Base-by-base conservation (phyloP, 2,329 filamentous ascomycete genomes). In the Penicillium sp. region DNA sequence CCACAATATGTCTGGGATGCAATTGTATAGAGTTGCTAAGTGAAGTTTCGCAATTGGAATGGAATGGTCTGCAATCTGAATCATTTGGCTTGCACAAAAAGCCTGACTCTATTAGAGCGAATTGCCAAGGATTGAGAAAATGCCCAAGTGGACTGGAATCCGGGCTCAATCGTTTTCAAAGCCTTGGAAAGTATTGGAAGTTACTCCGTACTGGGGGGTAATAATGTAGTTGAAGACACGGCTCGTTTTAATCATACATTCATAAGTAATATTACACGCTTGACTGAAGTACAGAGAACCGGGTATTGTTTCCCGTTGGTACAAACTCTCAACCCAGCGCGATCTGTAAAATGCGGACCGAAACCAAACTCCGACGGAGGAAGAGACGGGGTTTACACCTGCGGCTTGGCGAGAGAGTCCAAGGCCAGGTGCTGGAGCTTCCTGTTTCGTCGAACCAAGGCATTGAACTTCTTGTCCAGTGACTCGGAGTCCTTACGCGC, bases 401-500 rank as follows among this genome's bases (percentile, higher is more conserved):
- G 44, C 29, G 44, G n/a, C 4, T 43, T 51, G 41, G 50, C 48
- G 53, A 51, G 71, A 60, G 56, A 66, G 7, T 65, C 56, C 27
- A 77, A 50, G 7, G 74, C 74, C 57, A 76, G 73, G 50, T 75
- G 73, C 45, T 72, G 71, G 27, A 76, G 62, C 56, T 76, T 76
- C 61, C 71, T 75, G 62, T 76, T 77, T 10, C 74, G 67, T 43
- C 75, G 75, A 36, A 76, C 68, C 22, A 76, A 58, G 10, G 69
- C 73, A 22, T 59, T 60, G 27, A 76, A 65, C 56, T 76, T 75
- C 63, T 78, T 79, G 57, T 79, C 76, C 34, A 76, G 65, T 4
- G 66, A 54, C 50, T 79, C 80, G 63, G 92, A 86, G 55, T 93
- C 87, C 61, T 81, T 81, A 70, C 87, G 85, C 61, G 92, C 82